Evolutionary conservation across 495 filamentous ascomycete genomes (phyloP).

Genomic region (Sabuloglossum arenarium): DNA sequence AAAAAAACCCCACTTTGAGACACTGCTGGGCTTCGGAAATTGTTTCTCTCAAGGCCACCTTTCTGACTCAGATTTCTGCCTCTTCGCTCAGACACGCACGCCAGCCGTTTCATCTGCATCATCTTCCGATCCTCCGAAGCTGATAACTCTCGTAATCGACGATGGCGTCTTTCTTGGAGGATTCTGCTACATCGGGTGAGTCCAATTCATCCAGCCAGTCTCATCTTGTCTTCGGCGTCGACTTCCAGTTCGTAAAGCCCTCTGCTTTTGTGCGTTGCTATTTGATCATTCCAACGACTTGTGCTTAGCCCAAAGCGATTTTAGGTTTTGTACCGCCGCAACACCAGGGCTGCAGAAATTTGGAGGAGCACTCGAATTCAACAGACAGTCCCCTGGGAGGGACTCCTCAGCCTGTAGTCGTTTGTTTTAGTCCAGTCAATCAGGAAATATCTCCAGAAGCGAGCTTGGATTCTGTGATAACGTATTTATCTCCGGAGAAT

Average conservation of each 20-base stretch:
- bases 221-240: neutral
- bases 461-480: slow-evolving; percentile 19
- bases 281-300: neutral
- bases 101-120: neutral
- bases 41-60: neutral
- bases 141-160: neutral
- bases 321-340: neutral
- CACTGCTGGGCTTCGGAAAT: neutral
- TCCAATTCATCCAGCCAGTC: neutral
- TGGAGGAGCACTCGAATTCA: neutral
- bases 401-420: slow-evolving; percentile 18
- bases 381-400: neutral
- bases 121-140: neutral
- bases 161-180: neutral
- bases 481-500: slow-evolving; percentile 12
- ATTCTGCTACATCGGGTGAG: neutral
- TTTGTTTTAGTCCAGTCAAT: slow-evolving; percentile 64
- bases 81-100: neutral
- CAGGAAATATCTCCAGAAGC: slow-evolving; percentile 50
- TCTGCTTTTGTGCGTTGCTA: neutral
- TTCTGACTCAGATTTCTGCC: neutral
- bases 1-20: neutral
- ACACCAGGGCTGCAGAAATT: neutral
- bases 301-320: neutral
- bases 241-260: neutral